Base-by-base conservation (phyloP, 2,329 filamentous ascomycete species). In the Colletotrichum nymphaeae region DNA sequence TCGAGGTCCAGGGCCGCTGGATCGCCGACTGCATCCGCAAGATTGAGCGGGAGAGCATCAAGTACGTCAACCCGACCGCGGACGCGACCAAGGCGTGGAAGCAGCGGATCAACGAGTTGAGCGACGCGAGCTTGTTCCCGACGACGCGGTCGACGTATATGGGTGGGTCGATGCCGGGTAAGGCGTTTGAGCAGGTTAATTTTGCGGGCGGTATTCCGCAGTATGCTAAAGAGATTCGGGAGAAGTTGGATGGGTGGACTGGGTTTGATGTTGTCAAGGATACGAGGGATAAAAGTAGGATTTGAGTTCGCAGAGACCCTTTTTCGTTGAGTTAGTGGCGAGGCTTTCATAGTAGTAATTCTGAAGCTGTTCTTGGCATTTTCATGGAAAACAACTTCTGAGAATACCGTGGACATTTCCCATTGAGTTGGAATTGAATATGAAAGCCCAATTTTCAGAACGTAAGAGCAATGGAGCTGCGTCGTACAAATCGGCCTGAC, bases 1-100 rank as follows among this genome's bases (percentile, higher is more conserved):
- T 88, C 8, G 88, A 91, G 74, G 77, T 89, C 1, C 90, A 92
- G 76, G 89, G 88, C 2, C 81, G 87, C 0, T 91, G 88, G 88
- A 87, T 91, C 67, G 81, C 83, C 19, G 85, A 88, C 59, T 78
- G 79, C 56, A 88, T 92, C 67, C 79, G 83, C 46, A 84, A 88
- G 78, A 86, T 90, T 75, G 79, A 84, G 75, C 75, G 76, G 1
- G 81, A 87, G 53, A 78, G 79, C 1, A 82, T 90, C 77, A 86
- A 85, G 75, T 87, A 86, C 66, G 85, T 91, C 67, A 85, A 91
- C 72, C 83, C 88, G 0, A 86, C 83, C 49, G 49, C 74, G 0
- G 85, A 88, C 53, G 85, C 86, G 0, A 82, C 86, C 8, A 78
- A 84, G 5, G 77, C 81, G 5, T 92, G 88, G 88, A 89, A 87